Percentiles rank a stretch among this genome's conserved stretches.
Conservation (phyloP, 257 asterid species). For the Rehmannia glutinosa region DNA sequence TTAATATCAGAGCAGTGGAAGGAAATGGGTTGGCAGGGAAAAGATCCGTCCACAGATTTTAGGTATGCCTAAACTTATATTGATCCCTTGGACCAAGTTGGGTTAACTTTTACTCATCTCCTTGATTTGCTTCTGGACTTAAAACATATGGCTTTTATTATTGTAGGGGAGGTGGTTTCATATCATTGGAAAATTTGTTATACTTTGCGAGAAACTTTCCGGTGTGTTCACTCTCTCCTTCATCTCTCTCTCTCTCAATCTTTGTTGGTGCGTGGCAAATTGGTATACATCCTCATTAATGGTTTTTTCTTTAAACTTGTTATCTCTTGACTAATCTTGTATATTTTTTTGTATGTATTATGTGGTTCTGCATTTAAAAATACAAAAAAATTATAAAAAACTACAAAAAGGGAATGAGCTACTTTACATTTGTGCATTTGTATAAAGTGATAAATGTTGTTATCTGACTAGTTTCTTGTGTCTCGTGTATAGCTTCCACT, state of each 20-base stretch:
- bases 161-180: conserved; percentile 95
- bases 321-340: neutral
- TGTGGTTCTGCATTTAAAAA: too few relatives aligned
- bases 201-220: conserved; percentile 87
- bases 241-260: conserved; percentile 3
- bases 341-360: neutral
- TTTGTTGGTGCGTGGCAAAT: neutral
- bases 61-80: conserved; percentile 41
- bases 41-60: conserved; percentile 99
- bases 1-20: conserved; percentile 98
- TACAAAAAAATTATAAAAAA: too few relatives aligned
- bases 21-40: conserved; percentile 99
- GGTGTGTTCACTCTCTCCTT: conserved; percentile 40
- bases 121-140: conserved; percentile 3
- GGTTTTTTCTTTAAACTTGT: neutral
- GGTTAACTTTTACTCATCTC: neutral
- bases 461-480: too few relatives aligned
- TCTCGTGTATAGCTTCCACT: too few relatives aligned
- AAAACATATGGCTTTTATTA: conserved; percentile 12
- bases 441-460: too few relatives aligned
- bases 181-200: conserved; percentile 90
- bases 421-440: neutral
- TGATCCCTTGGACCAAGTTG: conserved; percentile 11
- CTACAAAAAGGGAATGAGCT: neutral
- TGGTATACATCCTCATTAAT: neutral